phyloP scores from a whole-genome alignment of 2,329 filamentous ascomycete species.

The Aspergillus fructus region DNA sequence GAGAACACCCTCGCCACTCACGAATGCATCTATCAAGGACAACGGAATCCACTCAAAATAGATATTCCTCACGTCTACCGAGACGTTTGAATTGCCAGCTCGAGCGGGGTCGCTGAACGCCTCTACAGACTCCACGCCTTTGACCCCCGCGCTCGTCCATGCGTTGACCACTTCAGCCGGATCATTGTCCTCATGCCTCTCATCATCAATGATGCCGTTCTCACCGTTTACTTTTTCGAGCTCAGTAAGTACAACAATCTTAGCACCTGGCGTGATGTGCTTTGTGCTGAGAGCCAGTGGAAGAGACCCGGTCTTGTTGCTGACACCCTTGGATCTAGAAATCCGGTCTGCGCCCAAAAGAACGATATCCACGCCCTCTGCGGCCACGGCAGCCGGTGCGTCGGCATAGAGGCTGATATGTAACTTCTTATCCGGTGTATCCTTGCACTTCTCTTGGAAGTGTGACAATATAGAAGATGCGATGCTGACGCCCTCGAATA shows the following conservation, averaged over 20 bases:
- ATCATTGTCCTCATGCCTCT: slow-evolving; percentile 54
- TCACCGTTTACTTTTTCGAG: slow-evolving; percentile 61
- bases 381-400: slow-evolving; percentile 57
- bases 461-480: slow-evolving; percentile 42
- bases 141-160: slow-evolving; percentile 43
- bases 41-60: slow-evolving; percentile 63
- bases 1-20: slow-evolving; percentile 54
- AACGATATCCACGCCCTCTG: slow-evolving; percentile 54
- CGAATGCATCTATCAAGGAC: slow-evolving; percentile 52
- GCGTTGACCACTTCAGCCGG: slow-evolving; percentile 48
- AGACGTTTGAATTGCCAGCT: slow-evolving; percentile 12
- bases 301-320: slow-evolving; percentile 67
- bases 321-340: slow-evolving; percentile 56
- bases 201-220: slow-evolving; percentile 47
- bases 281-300: slow-evolving; percentile 58
- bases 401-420: slow-evolving; percentile 58
- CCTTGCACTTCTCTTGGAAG: slow-evolving; percentile 22
- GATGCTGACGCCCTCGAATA: slow-evolving; percentile 63
- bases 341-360: slow-evolving; percentile 67
- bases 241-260: slow-evolving; percentile 58
- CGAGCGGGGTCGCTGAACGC: slow-evolving; percentile 9
- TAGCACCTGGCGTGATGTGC: slow-evolving; percentile 46
- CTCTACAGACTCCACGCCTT: slow-evolving; percentile 24
- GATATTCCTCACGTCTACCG: slow-evolving; percentile 43
- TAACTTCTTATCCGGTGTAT: slow-evolving; percentile 22